Conservation (phyloP, 2,329 filamentous ascomycete genomes). For the Calonectria henricotiae region DNA sequence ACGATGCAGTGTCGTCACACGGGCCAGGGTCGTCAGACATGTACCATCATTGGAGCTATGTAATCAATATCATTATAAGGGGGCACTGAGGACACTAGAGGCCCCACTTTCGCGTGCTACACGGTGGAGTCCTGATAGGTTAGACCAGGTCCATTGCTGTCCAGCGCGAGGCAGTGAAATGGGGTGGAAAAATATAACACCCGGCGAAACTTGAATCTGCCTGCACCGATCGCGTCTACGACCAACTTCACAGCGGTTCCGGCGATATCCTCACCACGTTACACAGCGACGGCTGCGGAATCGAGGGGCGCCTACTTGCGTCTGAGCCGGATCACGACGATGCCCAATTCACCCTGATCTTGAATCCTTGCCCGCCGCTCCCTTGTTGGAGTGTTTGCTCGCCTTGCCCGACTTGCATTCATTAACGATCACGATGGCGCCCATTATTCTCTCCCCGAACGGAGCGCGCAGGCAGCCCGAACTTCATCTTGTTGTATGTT, state of each 20-base stretch:
- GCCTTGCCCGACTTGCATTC: conserved; percentile 18
- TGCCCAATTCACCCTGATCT: conserved; percentile 47
- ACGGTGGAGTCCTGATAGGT: conserved; percentile 29
- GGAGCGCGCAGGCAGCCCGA: conserved; percentile 64
- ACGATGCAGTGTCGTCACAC: conserved; percentile 43
- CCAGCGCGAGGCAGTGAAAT: conserved; percentile 34
- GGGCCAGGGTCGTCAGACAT: conserved; percentile 3
- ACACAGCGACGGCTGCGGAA: conserved; percentile 23
- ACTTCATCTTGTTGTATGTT: conserved; percentile 67
- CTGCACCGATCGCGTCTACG: conserved; percentile 7
- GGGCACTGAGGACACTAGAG: conserved; percentile 20
- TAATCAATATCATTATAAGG: conserved; percentile 39
- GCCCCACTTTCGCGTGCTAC: not conserved
- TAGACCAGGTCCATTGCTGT: conserved; percentile 25
- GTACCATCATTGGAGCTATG: conserved; percentile 33
- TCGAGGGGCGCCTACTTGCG: conserved; percentile 30
- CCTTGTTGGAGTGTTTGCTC: conserved; percentile 33
- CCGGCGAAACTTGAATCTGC: conserved; percentile 37
- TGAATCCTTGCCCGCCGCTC: conserved; percentile 34
- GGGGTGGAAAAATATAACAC: conserved; percentile 46
- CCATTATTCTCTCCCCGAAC: conserved; percentile 49
- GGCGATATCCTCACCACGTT: conserved; percentile 6
- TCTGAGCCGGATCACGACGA: conserved; percentile 41
- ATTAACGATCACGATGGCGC: conserved; percentile 44
- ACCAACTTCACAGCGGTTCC: not conserved